Base-by-base conservation (phyloP, 2,329 filamentous ascomycete species). In the Ophiosphaerella herpotricha region DNA sequence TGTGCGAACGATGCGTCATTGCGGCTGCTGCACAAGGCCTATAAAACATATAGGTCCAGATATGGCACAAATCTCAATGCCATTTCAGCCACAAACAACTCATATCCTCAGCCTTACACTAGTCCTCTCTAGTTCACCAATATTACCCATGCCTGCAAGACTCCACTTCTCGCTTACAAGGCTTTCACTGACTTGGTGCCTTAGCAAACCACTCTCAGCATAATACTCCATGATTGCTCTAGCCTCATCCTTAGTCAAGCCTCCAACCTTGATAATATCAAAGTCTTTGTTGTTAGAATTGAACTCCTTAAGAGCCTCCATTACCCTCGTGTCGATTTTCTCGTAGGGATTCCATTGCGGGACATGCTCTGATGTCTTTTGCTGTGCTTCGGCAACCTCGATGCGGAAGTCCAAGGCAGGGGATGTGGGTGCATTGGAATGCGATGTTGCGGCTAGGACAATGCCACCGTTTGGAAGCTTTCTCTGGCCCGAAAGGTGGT, bases 201-300 rank as follows among this genome's bases (percentile, higher is more conserved):
- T 83, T 67, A 96, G 71, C 69, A 96, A 79, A 11, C 93, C 94
- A 72, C 90, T 95, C 32, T 84, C 85, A 5, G 90, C 91, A 80
- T 93, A 97, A 77, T 97, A 97, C 77, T 97, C 91, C 85, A 97
- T 87, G 61, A 96, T 78, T 1, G 85, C 82, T 52, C 87, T 83
- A 9, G 90, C 86, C 75, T 97, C 93, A 2, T 81, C 75, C 74
- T 87, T 89, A 63, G 78, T 87, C 59, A 97, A 66, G 7, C 90
- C 88, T 36, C 82, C 80, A 16, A 96, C 68, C 16, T 82, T 80
- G 60, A 80, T 72, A 3, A 82, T 69, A 29, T 78, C 74, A 2
- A 71, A 70, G 7, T 67, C 67, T 45, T 74, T 71, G 57, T 56
- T 60, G 18, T 55, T 57, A n/a, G 45, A 50, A 18, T 52, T 50